Evolutionary conservation across 495 filamentous ascomycete species (phyloP).

Genomic region (Penicillium ucsense): DNA sequence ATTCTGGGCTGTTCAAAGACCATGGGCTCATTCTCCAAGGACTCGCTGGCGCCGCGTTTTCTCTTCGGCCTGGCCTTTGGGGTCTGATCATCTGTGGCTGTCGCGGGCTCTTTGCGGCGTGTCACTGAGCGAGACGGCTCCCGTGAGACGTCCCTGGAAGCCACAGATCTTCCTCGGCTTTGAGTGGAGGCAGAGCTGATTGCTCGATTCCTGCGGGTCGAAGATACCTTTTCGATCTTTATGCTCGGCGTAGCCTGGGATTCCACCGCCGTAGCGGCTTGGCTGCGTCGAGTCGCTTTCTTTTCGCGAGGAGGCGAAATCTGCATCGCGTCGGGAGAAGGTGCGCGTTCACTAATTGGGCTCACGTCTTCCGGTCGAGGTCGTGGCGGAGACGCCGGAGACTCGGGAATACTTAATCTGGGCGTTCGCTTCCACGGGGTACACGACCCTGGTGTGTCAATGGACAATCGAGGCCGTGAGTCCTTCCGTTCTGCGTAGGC

Average conservation of each 20-base stretch:
- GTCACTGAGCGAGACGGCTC: constrained; percentile 35
- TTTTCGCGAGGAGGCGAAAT: constrained; percentile 24
- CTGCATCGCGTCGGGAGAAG: constrained; percentile 31
- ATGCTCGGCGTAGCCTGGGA: constrained; percentile 16
- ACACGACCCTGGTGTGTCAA: constrained; percentile 35
- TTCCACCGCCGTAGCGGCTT: constrained; percentile 7
- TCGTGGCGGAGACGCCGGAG: constrained; percentile 36
- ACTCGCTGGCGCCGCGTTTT: constrained; percentile 33
- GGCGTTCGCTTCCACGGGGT: constrained; percentile 42
- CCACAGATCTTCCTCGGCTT: constrained; percentile 50
- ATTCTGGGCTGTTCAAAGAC: constrained; percentile 24
- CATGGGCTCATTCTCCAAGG: constrained; percentile 20
- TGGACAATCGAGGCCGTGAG: constrained; percentile 29
- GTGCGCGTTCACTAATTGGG: constrained; percentile 42
- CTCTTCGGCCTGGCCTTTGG: constrained; percentile 25
- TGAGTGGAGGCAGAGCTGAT: constrained; percentile 46
- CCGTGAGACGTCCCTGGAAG: constrained; percentile 41
- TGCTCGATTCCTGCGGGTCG: constrained; percentile 29
- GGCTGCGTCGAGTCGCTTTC: constrained; percentile 11
- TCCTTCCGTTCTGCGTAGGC: constrained; percentile 17
- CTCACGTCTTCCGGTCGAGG: constrained; percentile 42
- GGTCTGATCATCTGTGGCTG: constrained; percentile 18
- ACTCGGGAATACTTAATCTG: constrained; percentile 26
- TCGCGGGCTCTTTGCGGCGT: constrained; percentile 38
- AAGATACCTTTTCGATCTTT: constrained; percentile 28